These are phyloP conservation scores for Calonectria crousiana DNA, from an alignment of 2,329 filamentous ascomycete genomes.

Conservation along the genomic window DNA sequence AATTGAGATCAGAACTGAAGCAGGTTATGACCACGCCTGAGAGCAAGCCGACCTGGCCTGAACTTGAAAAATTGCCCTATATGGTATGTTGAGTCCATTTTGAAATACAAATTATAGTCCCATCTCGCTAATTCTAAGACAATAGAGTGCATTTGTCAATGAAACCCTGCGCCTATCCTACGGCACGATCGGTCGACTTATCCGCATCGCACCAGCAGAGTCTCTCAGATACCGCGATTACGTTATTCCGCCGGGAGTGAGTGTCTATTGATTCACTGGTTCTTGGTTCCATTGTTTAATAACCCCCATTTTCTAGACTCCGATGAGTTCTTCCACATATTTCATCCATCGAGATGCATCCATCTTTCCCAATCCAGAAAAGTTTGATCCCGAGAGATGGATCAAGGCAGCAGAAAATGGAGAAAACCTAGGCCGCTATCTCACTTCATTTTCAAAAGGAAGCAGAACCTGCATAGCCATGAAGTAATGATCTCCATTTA, in stretches of 20 bases:
- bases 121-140: neutral
- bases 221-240: neutral
- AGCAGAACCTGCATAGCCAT: neutral
- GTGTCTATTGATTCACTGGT: neutral
- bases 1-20: neutral
- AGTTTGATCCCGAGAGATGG: neutral
- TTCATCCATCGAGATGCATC: neutral
- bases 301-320: neutral
- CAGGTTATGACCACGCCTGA: neutral
- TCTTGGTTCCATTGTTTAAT: neutral
- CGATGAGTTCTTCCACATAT: neutral
- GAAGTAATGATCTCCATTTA: neutral
- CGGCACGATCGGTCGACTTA: neutral
- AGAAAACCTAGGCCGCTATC: neutral
- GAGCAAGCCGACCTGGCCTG: neutral
- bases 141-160: neutral
- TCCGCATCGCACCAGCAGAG: neutral
- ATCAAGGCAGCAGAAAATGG: neutral
- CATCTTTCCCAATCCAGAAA: neutral
- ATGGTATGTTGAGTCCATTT: neutral
- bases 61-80: neutral
- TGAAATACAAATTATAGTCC: too few species aligned
- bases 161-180: neutral
- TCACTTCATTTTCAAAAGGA: neutral
- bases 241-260: neutral